Percentiles rank a stretch among this genome's conserved stretches.
These are phyloP conservation scores for Backusella liffmaniae DNA, from an alignment of 192 early-diverging fungal genomes.

Conservation along the genomic window DNA sequence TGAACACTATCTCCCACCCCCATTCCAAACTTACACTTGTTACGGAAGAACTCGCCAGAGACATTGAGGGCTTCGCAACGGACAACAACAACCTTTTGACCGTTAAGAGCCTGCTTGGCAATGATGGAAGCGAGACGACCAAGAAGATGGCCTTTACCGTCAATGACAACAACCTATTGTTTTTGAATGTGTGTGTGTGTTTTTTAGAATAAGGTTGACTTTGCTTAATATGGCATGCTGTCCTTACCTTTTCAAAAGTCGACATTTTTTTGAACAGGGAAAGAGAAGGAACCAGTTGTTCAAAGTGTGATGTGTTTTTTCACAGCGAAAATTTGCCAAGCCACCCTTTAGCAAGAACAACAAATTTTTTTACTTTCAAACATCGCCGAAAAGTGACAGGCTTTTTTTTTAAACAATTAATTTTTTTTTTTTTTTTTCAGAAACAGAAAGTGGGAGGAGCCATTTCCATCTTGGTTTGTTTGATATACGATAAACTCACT, in stretches of 20 bases:
- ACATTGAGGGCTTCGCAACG: constrained; percentile 99
- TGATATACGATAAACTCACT: too few species aligned
- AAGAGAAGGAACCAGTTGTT: constrained; percentile 18
- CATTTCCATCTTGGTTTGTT: too few species aligned
- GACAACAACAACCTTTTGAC: constrained; percentile 96
- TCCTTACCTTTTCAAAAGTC: constrained; percentile 33
- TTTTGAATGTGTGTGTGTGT: too few species aligned
- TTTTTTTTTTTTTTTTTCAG: too few species aligned
- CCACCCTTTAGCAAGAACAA: background rate
- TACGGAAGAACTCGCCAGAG: constrained; percentile 97
- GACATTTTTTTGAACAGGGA: constrained; percentile 22
- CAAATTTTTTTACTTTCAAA: constrained; percentile 2
- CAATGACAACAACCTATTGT: constrained; percentile 92
- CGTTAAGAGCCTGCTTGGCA: constrained; percentile 97
- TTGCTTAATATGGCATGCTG: background rate
- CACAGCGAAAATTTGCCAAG: constrained; percentile 6
- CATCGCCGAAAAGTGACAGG: background rate
- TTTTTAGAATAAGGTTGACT: background rate
- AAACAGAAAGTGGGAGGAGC: too few species aligned
- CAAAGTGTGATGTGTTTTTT: constrained; percentile 6
- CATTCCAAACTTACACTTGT: constrained; percentile 84
- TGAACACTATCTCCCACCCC: background rate
- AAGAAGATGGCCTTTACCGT: constrained; percentile 98
- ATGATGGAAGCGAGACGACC: constrained; percentile 97
- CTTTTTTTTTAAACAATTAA: too few species aligned